A percentile compares a stretch with the other conserved stretches of the same genome.
Evolutionary conservation across 768 basidiomycete species (phyloP).

Genomic region (Rhodotorula sphaerocarpa): DNA sequence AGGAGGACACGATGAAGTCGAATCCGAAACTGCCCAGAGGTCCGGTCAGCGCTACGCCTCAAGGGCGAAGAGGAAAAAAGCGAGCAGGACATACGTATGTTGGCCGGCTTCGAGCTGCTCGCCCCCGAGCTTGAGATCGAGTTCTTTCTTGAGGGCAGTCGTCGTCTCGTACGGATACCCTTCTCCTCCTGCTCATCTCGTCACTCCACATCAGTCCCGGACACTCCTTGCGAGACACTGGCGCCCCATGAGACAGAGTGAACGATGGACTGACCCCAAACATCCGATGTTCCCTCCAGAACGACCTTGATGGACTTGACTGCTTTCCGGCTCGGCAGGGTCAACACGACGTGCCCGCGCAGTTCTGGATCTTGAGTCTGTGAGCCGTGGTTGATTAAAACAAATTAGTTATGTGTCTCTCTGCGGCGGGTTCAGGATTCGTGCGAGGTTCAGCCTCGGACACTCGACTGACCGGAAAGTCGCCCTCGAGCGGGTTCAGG

Average conservation of each 20-base stretch:
- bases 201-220: no score
- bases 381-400: no score
- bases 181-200: neutral
- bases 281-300: conserved; percentile 24
- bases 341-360: conserved; percentile 13
- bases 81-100: conserved; percentile 4
- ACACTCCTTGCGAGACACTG: neutral
- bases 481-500: conserved; percentile 3
- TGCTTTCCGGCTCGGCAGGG: conserved; percentile 7
- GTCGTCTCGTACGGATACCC: conserved; percentile 9
- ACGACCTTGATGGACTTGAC: conserved; percentile 20
- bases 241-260: no score
- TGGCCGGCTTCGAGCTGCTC: conserved; percentile 17
- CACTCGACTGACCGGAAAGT: conserved; percentile 17
- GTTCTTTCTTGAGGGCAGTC: conserved; percentile 7
- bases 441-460: no score
- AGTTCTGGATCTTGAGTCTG: conserved; percentile 24
- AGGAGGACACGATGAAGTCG: conserved; percentile 21
- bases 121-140: conserved; percentile 3
- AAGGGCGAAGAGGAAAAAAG: neutral
- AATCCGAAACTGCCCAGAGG: conserved; percentile 12
- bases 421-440: no score
- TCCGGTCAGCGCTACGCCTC: neutral
- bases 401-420: no score
- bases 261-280: neutral